Conservation (phyloP, 331 rosid genomes). For the Cydonia oblonga region DNA sequence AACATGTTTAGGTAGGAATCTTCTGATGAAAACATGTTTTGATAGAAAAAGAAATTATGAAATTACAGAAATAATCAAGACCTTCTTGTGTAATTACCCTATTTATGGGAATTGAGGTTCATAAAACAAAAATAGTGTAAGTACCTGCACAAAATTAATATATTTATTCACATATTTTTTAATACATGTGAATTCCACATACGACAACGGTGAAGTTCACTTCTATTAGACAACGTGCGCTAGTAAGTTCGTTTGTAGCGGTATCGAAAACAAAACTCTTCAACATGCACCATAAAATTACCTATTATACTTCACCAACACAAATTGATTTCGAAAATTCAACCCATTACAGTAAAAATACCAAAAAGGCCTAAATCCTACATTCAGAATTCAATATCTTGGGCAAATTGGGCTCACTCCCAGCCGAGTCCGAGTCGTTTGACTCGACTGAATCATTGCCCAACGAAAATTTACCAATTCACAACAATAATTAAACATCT, state of each 20-base stretch:
- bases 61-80: neutral
- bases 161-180: too few species aligned
- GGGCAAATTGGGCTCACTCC: constrained; percentile 55
- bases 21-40: neutral
- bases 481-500: neutral
- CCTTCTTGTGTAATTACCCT: too few species aligned
- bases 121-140: neutral
- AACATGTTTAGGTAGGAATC: neutral
- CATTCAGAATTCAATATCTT: constrained; percentile 10
- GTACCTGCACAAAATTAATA: neutral
- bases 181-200: neutral
- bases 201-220: rapidly evolving
- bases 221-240: neutral
- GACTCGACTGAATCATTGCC: constrained; percentile 48
- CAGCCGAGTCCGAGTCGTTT: constrained; percentile 15
- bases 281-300: neutral
- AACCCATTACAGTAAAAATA: neutral
- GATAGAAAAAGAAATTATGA: neutral
- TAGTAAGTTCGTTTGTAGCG: neutral
- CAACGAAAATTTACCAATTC: constrained; percentile 8
- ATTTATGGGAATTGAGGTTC: neutral
- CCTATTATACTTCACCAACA: neutral
- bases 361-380: neutral
- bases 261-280: neutral
- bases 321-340: neutral